Base-by-base conservation (phyloP, 192 early-diverging fungal species). In the Polychytrium aggregatum region DNA sequence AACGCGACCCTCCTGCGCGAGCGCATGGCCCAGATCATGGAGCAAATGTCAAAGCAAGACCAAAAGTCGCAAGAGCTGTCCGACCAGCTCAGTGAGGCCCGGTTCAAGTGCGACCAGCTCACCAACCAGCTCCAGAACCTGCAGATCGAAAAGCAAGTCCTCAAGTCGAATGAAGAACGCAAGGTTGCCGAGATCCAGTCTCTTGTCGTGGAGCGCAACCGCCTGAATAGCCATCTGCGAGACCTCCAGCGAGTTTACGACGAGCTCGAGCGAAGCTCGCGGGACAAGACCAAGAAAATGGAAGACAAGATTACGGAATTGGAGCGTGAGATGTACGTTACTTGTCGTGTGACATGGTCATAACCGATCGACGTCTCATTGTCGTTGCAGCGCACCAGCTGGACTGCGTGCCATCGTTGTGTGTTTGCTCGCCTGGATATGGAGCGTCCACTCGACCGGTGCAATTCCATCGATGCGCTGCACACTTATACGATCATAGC, bases 1-100 rank as follows among this genome's bases (percentile, higher is more conserved):
- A 83, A 89, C 44, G 72, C 80, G 30, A 50, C 67, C 1, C 75
- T 83, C 43, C 59, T 85, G 36, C 77, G 78, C 38, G 52, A 79
- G 27, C 67, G 74, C n/a, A 64, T 79, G n/a, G 38, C 55, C 20
- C 59, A 55, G 16, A 49, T 84, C 20, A 63, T 76, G 52, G 46
- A 64, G 18, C 48, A 61, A 8, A 55, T 68, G 26, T 68, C 79
- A 30, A 40, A 60, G 8, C 78, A 80, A 35, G 87, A 89, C 54
- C 56, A 51, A 22, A 71, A 76, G 41, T 60, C 72, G 37, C 80
- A 85, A 45, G 63, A 73, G 20, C 42, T 80, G 4, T 59, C 68
- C 1, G 62, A 76, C 14, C 50, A 61, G 6, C 57, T 81, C 18
- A 49, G 68, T 8, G 58, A 57, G 6, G 72, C 74, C 36, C 72